Conservation (phyloP, 2,329 filamentous ascomycete species). For the Fusarium floridanum region DNA sequence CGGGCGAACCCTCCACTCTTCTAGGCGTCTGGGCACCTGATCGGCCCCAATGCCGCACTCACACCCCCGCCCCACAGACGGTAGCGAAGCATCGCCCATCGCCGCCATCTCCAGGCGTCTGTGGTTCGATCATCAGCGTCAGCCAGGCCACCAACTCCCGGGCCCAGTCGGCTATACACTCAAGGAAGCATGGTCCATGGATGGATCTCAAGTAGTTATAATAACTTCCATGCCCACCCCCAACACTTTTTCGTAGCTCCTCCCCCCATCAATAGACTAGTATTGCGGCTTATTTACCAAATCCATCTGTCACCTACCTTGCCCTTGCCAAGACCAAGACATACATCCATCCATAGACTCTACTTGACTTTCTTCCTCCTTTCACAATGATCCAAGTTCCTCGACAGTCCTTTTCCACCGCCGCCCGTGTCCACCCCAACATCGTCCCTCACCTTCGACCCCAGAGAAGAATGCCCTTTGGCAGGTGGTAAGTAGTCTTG, state of each 20-base stretch:
- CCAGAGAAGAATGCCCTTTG: slow-evolving; percentile 42
- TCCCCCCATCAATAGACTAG: slow-evolving; percentile 36
- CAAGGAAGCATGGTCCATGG: not conserved
- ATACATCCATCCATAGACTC: slow-evolving; percentile 16
- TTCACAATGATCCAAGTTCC: slow-evolving; percentile 43
- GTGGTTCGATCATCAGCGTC: slow-evolving; percentile 38
- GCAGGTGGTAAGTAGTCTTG: slow-evolving; percentile 37
- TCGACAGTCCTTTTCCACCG: slow-evolving; percentile 47
- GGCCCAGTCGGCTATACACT: slow-evolving; percentile 8
- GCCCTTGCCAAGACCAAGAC: slow-evolving; percentile 32
- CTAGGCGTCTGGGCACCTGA: slow-evolving; percentile 31
- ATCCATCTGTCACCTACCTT: slow-evolving; percentile 14
- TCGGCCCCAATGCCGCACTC: slow-evolving; percentile 36
- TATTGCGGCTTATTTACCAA: slow-evolving; percentile 37
- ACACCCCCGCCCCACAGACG: slow-evolving; percentile 37
- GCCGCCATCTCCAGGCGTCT: slow-evolving; percentile 23
- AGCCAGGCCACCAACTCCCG: slow-evolving; percentile 25
- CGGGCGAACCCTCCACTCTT: slow-evolving; percentile 16
- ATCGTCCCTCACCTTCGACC: slow-evolving; percentile 46
- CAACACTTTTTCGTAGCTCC: slow-evolving; percentile 30
- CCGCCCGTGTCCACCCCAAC: slow-evolving; percentile 46
- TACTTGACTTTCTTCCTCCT: slow-evolving; percentile 17
- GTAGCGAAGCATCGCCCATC: slow-evolving; percentile 20
- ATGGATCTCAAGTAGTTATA: slow-evolving; percentile 28
- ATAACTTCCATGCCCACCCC: slow-evolving; percentile 23